phyloP scores from a whole-genome alignment of 495 filamentous ascomycete species.

The Evansstolkia leycettana region DNA sequence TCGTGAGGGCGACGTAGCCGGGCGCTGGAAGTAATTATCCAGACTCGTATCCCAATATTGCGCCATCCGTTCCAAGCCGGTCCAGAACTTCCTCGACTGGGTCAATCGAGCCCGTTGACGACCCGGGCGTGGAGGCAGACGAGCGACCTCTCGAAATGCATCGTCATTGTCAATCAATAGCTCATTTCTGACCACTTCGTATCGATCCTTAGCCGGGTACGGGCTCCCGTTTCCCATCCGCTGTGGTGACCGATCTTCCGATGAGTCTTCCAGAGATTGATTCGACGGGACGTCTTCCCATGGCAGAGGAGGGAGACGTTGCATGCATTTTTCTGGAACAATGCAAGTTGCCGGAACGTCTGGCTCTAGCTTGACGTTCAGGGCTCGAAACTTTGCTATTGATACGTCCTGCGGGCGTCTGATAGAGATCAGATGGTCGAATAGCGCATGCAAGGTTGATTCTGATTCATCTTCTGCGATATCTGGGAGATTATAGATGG shows the following conservation, averaged over 20 bases:
- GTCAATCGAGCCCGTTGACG: constrained; percentile 33
- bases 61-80: constrained; percentile 42
- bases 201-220: constrained; percentile 35
- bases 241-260: constrained; percentile 13
- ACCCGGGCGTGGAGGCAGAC: constrained; percentile 27
- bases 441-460: constrained; percentile 22
- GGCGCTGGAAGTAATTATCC: constrained; percentile 40
- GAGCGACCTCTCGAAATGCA: constrained; percentile 38
- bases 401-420: constrained; percentile 41
- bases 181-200: constrained; percentile 35
- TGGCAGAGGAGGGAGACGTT: constrained; percentile 31
- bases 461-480: constrained; percentile 12
- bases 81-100: constrained; percentile 50
- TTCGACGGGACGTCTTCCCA: constrained; percentile 32
- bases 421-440: constrained; percentile 32
- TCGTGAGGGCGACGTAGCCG: constrained; percentile 15
- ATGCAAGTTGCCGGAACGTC: constrained; percentile 33
- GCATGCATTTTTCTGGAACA: constrained; percentile 24
- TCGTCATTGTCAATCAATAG: constrained; percentile 43
- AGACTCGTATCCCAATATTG: constrained; percentile 53
- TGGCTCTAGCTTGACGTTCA: constrained; percentile 37
- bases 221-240: constrained; percentile 39
- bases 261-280: constrained; percentile 5
- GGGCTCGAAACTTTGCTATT: constrained; percentile 32
- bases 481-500: constrained; percentile 24